Conservation (phyloP, 2,329 filamentous ascomycete species). For the Exophiala bonariae region DNA sequence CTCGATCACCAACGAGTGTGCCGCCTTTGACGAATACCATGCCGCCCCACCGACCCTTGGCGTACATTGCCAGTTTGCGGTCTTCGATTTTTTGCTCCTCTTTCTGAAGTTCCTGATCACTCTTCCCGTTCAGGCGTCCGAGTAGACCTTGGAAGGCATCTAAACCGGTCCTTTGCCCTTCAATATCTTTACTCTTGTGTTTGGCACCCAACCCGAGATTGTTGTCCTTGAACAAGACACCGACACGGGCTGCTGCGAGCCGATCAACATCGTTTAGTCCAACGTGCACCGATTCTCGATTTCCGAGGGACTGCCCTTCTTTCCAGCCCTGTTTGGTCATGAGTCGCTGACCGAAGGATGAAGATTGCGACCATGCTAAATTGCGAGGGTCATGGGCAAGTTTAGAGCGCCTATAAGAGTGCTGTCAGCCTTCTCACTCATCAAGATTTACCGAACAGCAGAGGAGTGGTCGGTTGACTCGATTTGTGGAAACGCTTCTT, state of each 20-base stretch:
- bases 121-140: conserved; percentile 85
- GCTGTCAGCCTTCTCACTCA: too few species aligned
- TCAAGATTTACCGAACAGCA: too few species aligned
- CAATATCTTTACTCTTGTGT: conserved; percentile 64
- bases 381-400: conserved; percentile 94
- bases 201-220: conserved; percentile 81
- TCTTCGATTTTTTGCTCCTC: conserved; percentile 69
- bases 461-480: too few species aligned
- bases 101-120: conserved; percentile 68
- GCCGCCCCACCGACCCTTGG: conserved; percentile 72
- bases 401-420: conserved; percentile 58
- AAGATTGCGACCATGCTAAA: conserved; percentile 83
- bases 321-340: conserved; percentile 87
- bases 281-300: conserved; percentile 67
- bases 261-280: conserved; percentile 18
- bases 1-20: conserved; percentile 59
- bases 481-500: too few species aligned
- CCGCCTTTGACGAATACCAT: conserved; percentile 90
- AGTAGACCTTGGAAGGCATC: conserved; percentile 84
- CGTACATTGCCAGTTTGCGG: conserved; percentile 70
- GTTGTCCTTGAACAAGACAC: conserved; percentile 71
- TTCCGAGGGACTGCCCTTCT: conserved; percentile 79
- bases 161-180: conserved; percentile 76
- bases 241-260: conserved; percentile 25
- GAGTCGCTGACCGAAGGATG: conserved; percentile 85